Percentiles rank a stretch among this genome's conserved stretches.
These are phyloP conservation scores for Endothia cerciana DNA, from an alignment of 2,329 filamentous ascomycete species.

Conservation along the genomic window DNA sequence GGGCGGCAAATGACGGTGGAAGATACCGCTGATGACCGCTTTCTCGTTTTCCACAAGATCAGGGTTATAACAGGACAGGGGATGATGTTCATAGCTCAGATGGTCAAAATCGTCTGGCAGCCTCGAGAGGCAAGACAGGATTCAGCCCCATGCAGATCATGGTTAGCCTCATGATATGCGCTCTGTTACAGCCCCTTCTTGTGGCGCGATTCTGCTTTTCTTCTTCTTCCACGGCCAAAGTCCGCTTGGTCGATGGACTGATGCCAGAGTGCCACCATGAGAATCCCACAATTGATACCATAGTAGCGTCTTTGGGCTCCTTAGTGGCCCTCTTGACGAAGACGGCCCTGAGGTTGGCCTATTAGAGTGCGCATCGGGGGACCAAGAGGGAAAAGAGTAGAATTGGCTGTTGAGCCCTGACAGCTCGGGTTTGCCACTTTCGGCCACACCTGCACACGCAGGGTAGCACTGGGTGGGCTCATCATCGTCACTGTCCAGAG, in stretches of 20 bases:
- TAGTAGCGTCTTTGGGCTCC: background rate
- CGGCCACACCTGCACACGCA: no score
- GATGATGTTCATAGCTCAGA: background rate
- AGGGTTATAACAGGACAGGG: no score
- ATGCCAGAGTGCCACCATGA: background rate
- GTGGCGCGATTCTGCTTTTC: no score
- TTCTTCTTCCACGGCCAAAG: no score
- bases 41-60: no score
- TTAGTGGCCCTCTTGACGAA: background rate
- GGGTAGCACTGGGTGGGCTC: background rate
- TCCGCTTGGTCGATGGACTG: background rate
- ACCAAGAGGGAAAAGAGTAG: background rate
- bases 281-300: background rate
- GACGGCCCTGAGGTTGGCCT: no score
- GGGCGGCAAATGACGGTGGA: no score
- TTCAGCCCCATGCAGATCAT: background rate
- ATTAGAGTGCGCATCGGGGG: no score
- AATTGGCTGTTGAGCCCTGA: background rate
- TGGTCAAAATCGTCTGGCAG: background rate
- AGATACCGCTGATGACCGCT: no score
- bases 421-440: conserved; percentile 1
- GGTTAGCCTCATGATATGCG: background rate
- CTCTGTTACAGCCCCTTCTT: background rate
- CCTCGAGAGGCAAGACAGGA: background rate
- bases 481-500: background rate